phyloP scores from a whole-genome alignment of 768 basidiomycete genomes.

The Tulasnella sp. region DNA sequence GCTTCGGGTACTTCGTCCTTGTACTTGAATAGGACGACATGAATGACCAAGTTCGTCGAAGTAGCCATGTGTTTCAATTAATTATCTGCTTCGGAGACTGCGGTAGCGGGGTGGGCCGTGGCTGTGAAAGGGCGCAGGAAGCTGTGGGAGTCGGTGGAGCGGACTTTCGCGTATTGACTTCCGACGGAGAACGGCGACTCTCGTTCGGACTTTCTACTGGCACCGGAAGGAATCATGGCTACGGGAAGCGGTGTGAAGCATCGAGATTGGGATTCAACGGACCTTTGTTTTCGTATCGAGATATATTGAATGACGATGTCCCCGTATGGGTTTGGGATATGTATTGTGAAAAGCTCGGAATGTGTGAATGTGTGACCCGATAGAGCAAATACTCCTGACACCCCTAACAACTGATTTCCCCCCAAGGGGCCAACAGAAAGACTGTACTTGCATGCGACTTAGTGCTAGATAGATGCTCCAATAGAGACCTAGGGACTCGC shows the following conservation, averaged over 20 bases:
- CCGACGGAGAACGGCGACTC: neutral
- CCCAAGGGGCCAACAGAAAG: neutral
- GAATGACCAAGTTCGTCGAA: neutral
- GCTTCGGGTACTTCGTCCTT: neutral
- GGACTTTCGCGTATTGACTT: neutral
- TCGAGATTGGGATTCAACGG: neutral
- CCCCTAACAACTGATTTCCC: neutral
- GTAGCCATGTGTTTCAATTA: too few species aligned
- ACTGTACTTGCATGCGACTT: neutral
- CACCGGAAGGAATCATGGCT: neutral
- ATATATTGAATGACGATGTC: neutral
- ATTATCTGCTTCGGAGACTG: neutral
- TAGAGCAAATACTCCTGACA: neutral
- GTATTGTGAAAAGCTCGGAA: neutral
- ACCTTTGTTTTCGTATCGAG: neutral
- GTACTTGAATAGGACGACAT: conserved; percentile 10
- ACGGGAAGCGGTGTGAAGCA: neutral
- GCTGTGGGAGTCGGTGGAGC: neutral
- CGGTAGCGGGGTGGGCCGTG: neutral
- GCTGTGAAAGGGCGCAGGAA: neutral
- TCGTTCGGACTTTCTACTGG: neutral
- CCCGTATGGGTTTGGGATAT: neutral
- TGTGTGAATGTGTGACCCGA: neutral
- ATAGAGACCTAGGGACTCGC: too few species aligned
- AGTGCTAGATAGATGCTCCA: neutral